Conservation (phyloP, 176 grass and related monocot genomes). For the Zoysia pacifica region DNA sequence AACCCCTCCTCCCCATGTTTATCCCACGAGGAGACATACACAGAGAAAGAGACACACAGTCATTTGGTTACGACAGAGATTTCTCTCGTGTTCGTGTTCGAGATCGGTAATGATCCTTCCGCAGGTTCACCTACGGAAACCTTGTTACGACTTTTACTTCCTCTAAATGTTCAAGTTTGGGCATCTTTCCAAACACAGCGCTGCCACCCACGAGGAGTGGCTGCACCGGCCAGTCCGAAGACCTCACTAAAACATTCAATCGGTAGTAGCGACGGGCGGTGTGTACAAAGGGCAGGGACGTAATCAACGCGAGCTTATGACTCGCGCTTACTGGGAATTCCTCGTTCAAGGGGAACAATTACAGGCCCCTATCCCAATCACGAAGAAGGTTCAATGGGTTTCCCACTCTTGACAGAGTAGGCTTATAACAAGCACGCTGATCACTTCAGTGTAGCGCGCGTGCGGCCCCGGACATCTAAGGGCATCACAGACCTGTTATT, state of each 20-base stretch:
- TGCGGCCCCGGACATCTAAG: slow-evolving; percentile 82
- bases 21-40: no score
- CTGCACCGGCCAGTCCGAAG: background rate
- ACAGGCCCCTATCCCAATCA: slow-evolving; percentile 57
- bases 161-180: slow-evolving; percentile 38
- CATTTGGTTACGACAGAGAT: no score
- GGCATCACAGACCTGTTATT: slow-evolving; percentile 85
- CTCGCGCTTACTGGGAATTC: slow-evolving; percentile 38
- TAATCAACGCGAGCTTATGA: background rate
- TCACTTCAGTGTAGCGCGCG: slow-evolving; percentile 71
- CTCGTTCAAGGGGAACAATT: slow-evolving; percentile 63
- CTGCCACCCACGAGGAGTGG: no score
- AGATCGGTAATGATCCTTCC: slow-evolving; percentile 45
- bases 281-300: background rate
- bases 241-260: slow-evolving; percentile 13
- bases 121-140: slow-evolving; percentile 57
- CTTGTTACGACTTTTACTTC: slow-evolving; percentile 65
- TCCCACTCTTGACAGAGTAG: no score
- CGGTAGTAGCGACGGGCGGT: background rate
- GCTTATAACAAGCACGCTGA: no score
- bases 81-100: no score
- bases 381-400: slow-evolving; percentile 54
- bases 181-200: no score
- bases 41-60: no score
- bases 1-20: no score